Evolutionary conservation across 176 grass and related monocot species (phyloP).

Genomic region (Puya raimondii): DNA sequence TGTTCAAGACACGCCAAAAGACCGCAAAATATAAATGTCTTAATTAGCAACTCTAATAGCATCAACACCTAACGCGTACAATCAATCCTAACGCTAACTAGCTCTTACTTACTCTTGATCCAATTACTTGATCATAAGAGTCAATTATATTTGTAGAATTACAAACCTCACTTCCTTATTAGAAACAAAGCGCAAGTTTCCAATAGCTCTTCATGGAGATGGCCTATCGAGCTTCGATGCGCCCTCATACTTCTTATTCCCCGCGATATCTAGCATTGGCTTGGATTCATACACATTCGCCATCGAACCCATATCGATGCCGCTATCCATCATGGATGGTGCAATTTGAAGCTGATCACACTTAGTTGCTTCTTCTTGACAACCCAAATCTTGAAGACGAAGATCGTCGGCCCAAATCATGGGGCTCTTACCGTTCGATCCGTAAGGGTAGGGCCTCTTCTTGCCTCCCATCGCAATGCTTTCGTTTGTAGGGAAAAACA

Average conservation of each 20-base stretch:
- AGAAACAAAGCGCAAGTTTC: background rate
- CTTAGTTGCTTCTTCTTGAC: background rate
- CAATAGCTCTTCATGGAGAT: too few relatives aligned
- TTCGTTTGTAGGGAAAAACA: background rate
- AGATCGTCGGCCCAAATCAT: slow-evolving; percentile 10
- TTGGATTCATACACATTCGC: slow-evolving; percentile 17
- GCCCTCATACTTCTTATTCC: slow-evolving; percentile 7
- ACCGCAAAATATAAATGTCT: background rate
- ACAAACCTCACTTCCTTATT: background rate
- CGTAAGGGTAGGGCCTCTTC: slow-evolving; percentile 1
- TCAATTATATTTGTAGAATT: background rate
- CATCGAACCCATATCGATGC: slow-evolving; percentile 1
- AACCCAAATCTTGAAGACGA: slow-evolving; percentile 8
- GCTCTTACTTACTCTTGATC: background rate
- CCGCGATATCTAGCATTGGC: background rate
- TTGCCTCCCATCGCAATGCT: background rate
- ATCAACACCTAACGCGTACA: background rate
- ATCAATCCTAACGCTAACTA: background rate
- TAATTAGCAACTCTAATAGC: background rate
- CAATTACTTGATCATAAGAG: background rate
- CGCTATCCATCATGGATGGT: background rate
- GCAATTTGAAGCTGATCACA: slow-evolving; percentile 5
- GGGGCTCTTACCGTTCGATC: slow-evolving; percentile 9
- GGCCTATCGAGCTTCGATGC: too few relatives aligned
- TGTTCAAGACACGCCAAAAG: background rate